These are phyloP conservation scores for Arthroderma sp. DNA, from an alignment of 2,329 filamentous ascomycete genomes.

Conservation along the genomic window DNA sequence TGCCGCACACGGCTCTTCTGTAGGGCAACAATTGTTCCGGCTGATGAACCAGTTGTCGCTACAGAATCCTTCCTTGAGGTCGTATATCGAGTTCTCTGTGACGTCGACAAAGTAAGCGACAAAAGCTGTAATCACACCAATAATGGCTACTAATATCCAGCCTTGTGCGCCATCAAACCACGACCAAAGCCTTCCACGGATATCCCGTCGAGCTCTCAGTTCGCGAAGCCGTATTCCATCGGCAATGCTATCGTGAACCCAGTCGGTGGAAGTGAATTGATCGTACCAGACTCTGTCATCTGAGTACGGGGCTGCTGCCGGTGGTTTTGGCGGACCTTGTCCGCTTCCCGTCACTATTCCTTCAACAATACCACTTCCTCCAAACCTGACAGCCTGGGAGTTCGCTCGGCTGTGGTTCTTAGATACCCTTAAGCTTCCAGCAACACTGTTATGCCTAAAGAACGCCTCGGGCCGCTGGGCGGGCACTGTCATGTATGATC, in stretches of 20 bases:
- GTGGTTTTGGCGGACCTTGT: constrained; percentile 36
- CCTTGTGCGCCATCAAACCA: constrained; percentile 81
- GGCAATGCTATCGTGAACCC: constrained; percentile 94
- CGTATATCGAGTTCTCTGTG: constrained; percentile 72
- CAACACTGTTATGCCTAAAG: constrained; percentile 22
- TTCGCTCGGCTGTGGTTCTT: constrained; percentile 37
- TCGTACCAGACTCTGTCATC: constrained; percentile 97
- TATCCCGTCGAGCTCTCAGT: constrained; percentile 66
- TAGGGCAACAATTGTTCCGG: constrained; percentile 53
- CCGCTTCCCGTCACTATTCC: constrained; percentile 44
- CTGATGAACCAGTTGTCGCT: constrained; percentile 55
- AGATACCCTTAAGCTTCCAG: constrained; percentile 26
- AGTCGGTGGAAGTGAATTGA: constrained; percentile 94
- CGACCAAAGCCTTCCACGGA: constrained; percentile 63
- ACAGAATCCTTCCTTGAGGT: constrained; percentile 86
- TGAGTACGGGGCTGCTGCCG: constrained; percentile 49
- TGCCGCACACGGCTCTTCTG: constrained; percentile 40
- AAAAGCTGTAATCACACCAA: constrained; percentile 71
- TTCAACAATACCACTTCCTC: constrained; percentile 53
- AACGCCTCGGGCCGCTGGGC: constrained; percentile 20
- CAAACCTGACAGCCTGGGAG: constrained; percentile 40
- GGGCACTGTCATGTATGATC: constrained; percentile 27
- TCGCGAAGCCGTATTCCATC: constrained; percentile 82
- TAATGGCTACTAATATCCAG: constrained; percentile 84
- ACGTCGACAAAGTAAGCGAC: constrained; percentile 84